These are phyloP conservation scores for Penicillium waksmanii DNA, from an alignment of 495 filamentous ascomycete species.

Conservation along the genomic window DNA sequence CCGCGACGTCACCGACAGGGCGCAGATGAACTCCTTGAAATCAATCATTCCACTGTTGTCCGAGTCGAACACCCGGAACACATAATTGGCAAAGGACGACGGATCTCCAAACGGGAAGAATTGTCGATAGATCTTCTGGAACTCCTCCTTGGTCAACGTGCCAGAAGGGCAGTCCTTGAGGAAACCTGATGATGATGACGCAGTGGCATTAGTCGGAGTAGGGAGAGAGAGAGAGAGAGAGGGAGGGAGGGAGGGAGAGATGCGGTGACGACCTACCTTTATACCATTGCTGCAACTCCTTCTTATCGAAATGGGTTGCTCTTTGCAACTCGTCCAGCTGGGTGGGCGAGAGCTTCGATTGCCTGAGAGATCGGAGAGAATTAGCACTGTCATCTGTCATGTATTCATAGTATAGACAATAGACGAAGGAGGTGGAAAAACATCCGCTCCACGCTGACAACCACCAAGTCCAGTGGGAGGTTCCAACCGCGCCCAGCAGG, in stretches of 20 bases:
- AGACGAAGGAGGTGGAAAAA: no score
- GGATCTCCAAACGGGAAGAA: conserved; percentile 99
- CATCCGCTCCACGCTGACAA: no score
- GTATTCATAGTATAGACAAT: no score
- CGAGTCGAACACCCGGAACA: conserved; percentile 98
- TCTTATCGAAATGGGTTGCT: conserved; percentile 99
- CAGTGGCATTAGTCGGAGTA: not conserved
- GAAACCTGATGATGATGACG: conserved; percentile 65
- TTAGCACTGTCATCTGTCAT: no score
- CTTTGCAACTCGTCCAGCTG: conserved; percentile 94
- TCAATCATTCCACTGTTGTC: conserved; percentile 97
- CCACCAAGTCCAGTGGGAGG: no score
- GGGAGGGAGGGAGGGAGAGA: not conserved
- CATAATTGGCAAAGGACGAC: conserved; percentile 95
- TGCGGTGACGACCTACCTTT: conserved; percentile 66
- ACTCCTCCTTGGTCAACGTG: conserved; percentile 95
- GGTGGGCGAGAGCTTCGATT: conserved; percentile 93
- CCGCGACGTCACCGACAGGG: conserved; percentile 91
- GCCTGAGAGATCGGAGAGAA: conserved; percentile 47
- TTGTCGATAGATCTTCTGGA: conserved; percentile 99
- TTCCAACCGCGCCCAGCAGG: no score
- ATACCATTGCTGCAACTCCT: conserved; percentile 99
- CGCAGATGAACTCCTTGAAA: conserved; percentile 99
- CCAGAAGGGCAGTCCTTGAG: conserved; percentile 97
- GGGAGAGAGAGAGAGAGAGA: not conserved